Conservation (phyloP, 805 yeast species). For the Huiozyma naganishii region DNA sequence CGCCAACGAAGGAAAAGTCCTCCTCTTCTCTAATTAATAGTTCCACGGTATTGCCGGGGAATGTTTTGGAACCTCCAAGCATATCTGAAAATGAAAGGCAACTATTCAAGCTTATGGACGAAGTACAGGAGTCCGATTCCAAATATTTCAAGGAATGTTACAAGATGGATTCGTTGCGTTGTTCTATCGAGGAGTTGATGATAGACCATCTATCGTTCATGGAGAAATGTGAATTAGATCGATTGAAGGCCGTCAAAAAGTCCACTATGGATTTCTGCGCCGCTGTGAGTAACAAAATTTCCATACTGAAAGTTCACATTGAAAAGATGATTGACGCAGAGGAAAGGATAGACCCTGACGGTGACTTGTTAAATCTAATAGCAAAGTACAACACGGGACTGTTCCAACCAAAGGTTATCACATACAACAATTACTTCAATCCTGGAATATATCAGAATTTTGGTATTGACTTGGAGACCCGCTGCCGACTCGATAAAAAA, state of each 20-base stretch:
- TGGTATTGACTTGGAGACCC: constrained; percentile 66
- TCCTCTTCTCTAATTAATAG: not conserved
- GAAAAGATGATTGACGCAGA: constrained; percentile 56
- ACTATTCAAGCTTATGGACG: constrained; percentile 41
- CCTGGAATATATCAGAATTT: constrained; percentile 59
- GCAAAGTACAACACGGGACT: constrained; percentile 64
- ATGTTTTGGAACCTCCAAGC: constrained; percentile 8
- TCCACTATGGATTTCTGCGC: constrained; percentile 65
- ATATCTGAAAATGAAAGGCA: constrained; percentile 32
- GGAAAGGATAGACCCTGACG: constrained; percentile 58
- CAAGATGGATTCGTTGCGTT: constrained; percentile 53
- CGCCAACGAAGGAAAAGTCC: not conserved
- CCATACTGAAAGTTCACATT: constrained; percentile 44
- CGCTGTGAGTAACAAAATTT: constrained; percentile 49
- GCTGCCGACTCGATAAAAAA: constrained; percentile 60
- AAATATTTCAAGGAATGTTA: constrained; percentile 44
- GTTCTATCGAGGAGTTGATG: constrained; percentile 62
- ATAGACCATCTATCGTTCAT: constrained; percentile 64
- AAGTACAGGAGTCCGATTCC: constrained; percentile 47
- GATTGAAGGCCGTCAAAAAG: constrained; percentile 65
- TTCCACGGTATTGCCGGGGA: not conserved
- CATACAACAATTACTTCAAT: constrained; percentile 73
- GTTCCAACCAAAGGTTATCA: constrained; percentile 58
- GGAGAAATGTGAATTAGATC: constrained; percentile 75
- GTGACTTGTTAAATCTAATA: constrained; percentile 55